Base-by-base conservation (phyloP, 129 eudicot species). In the Lonicera japonica region DNA sequence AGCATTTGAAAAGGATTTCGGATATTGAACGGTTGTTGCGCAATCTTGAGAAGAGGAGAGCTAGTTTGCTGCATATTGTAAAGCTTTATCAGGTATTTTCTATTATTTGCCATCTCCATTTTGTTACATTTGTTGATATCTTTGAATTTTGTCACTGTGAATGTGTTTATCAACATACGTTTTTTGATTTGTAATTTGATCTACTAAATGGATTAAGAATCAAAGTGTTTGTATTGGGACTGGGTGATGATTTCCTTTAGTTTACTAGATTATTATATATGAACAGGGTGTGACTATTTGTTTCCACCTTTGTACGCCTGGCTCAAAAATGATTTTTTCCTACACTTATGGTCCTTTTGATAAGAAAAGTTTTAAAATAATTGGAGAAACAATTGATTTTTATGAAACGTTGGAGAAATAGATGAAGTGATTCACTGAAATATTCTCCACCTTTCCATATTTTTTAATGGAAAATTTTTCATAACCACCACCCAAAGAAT, bases 71-170 rank as follows among this genome's bases (percentile, higher is more conserved):
- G 47, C 99, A 88, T 74, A 41, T 92, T 56, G 99, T 88, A 46
- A 88, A 92, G 79, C 96, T 92, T 66, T 92, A 92, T 80, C 99
- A 92, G 96, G 99, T 88, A 39, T 15, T 25, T 43, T 8, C 19
- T 11, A 53, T 18, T 12, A 11, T 45, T 67, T 53, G 29, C 6
- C 36, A n/a, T n/a, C n/a, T n/a, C n/a, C 23, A 17, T 54, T 21
- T 52, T 53, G 9, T 57, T 68, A 13, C 61, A 23, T 19, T 9
- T 16, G 15, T 14, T 38, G 25, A 16, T 14, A 39, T 8, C 2
- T 52, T 15, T 16, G 11, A 25, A 23, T 60, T 1, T 63, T 24
- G 17, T 17, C 54, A 25, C 14, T 53, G 55, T 34, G 19, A 3
- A 53, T 60, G 11, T 10, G 22, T 17, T 29, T 61, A 11, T 53